Base-by-base conservation (phyloP, 495 filamentous ascomycete species). In the Penicillium longicatenatum region DNA sequence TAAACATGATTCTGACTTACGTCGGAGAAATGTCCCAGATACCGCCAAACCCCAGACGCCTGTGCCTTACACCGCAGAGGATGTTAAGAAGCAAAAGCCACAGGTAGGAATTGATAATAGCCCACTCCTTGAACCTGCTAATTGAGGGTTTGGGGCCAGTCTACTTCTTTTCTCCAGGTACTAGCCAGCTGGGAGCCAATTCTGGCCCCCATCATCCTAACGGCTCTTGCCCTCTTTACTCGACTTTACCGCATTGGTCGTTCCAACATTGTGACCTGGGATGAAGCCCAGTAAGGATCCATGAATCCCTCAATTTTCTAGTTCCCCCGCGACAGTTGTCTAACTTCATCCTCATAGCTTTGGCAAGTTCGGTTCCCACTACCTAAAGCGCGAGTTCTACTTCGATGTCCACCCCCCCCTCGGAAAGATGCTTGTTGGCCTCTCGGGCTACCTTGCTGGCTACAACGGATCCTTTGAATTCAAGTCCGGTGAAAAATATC, bases 401-500 rank as follows among this genome's bases (percentile, higher is more conserved):
- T 98, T 98, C 77, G 94, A 98, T 82, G 94, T 98, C 33, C 90
- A 98, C 71, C 94, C 94, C 52, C 94, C 94, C 45, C 84, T 98
- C 45, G 94, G 94, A 66, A 98, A 98, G 80, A 97, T 98, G 84
- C 84, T 98, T 22, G 95, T 98, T 59, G 94, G 94, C 45, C 82
- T 98, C 53, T 98, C 94, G 12, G 94, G 94, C 64, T 93, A 92
- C 65, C 79, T 98, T 53, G 94, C 94, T 35, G 93, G 93, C 50
- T 98, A 98, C 80, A 98, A 98, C 83, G 94, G 94, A 33, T 96
- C 95, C 1, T 98, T 98, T 76, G 95, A 98, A 73, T 98, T 98
- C 85, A 98, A 98, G 72, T 97, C 93, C 22, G 94, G 94, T 64
- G 94, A 98, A 71, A 90, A 82, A 44, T 98, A 98, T 68, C 94